Conservation (phyloP, 73 alveolate genomes). For the Paramecium tetraurelia region DNA sequence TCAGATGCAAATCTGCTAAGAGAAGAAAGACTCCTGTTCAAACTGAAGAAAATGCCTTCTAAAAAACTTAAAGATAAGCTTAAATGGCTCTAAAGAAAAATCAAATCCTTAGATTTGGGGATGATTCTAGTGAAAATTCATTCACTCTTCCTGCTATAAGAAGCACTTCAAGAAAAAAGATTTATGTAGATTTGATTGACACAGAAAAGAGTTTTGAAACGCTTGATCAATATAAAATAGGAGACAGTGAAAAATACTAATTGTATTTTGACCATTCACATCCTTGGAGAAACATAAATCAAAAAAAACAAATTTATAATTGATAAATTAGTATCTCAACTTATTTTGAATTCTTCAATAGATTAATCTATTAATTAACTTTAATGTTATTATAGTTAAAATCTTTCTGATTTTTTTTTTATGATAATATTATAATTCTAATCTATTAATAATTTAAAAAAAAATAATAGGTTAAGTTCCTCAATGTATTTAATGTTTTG, state of each 20-base stretch:
- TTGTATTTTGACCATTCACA: background rate
- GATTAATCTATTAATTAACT: background rate
- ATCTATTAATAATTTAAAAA: background rate
- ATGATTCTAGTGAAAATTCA: background rate
- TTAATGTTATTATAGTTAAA: background rate
- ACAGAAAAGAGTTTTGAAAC: conserved; percentile 27
- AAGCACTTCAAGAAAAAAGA: background rate
- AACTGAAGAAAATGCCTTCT: background rate
- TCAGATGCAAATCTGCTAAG: background rate
- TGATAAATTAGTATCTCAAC: background rate
- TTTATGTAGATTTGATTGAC: background rate
- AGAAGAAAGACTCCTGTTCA: background rate
- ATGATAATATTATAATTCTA: background rate
- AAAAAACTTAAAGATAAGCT: background rate
- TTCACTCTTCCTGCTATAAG: conserved; percentile 6
- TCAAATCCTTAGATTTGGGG: background rate
- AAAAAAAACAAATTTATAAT: background rate
- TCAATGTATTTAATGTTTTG: background rate
- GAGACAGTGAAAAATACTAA: background rate
- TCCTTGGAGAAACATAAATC: background rate
- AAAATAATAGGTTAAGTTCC: background rate
- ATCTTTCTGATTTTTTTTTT: background rate
- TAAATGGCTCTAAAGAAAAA: background rate
- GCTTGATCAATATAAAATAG: background rate
- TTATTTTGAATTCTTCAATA: background rate